phyloP scores from a whole-genome alignment of 129 eudicot genomes.

The Chrysanthemum seticuspe region DNA sequence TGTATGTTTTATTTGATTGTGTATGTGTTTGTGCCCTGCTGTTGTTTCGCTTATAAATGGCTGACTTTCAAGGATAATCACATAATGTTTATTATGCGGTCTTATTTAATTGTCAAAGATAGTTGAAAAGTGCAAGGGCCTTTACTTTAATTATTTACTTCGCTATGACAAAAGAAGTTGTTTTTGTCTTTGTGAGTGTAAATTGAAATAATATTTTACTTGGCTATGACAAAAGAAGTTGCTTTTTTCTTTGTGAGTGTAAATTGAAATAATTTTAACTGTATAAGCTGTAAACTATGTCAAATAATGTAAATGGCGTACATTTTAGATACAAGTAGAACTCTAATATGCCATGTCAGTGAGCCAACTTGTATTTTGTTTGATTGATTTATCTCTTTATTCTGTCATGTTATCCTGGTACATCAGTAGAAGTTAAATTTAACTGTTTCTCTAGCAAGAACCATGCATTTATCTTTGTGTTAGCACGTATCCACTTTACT shows the following conservation, averaged over 20 bases:
- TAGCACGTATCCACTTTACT: background rate
- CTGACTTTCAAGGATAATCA: background rate
- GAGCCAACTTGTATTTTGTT: background rate
- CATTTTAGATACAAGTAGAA: slow-evolving; percentile 4
- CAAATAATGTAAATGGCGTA: background rate
- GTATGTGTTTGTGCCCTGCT: slow-evolving; percentile 7
- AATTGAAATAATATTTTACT: background rate
- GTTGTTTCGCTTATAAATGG: background rate
- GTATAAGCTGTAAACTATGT: background rate
- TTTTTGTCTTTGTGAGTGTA: background rate
- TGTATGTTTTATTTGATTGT: background rate
- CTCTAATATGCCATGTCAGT: background rate
- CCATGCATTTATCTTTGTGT: background rate
- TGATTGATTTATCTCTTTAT: background rate
- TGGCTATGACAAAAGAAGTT: background rate
- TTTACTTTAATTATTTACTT: background rate
- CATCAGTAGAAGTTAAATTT: background rate
- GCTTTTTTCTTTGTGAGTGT: background rate
- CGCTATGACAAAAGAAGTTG: background rate
- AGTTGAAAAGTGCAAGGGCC: background rate
- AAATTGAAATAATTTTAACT: background rate
- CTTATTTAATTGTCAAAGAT: background rate
- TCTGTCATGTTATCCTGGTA: background rate
- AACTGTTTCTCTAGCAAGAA: background rate
- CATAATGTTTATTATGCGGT: background rate